Conservation (phyloP, 2,329 filamentous ascomycete species). For the Fusarium sp. region DNA sequence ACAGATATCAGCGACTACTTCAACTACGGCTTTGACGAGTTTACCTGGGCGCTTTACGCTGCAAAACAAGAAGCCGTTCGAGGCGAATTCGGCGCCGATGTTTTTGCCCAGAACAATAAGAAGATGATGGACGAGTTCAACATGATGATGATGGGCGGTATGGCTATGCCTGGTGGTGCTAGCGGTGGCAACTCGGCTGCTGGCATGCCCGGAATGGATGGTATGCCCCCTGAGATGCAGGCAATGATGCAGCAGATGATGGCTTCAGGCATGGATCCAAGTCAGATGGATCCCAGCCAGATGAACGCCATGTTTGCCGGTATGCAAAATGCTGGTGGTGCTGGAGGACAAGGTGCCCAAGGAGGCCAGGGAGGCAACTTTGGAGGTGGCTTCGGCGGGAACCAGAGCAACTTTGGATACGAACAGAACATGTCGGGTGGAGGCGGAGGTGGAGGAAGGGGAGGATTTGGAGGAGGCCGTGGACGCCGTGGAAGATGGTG, state of each 20-base stretch:
- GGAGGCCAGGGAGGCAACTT: slow-evolving; percentile 65
- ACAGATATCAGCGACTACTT: slow-evolving; percentile 97
- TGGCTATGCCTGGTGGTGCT: slow-evolving; percentile 55
- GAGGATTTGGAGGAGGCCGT: slow-evolving; percentile 47
- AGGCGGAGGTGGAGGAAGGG: slow-evolving; percentile 49
- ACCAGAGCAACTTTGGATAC: slow-evolving; percentile 64
- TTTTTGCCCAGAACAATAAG: slow-evolving; percentile 74
- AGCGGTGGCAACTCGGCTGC: slow-evolving; percentile 48
- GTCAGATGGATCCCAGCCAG: slow-evolving; percentile 72
- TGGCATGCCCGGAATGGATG: slow-evolving; percentile 69
- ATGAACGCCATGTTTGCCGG: slow-evolving; percentile 71
- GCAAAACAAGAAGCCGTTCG: slow-evolving; percentile 86
- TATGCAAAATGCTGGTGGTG: slow-evolving; percentile 63
- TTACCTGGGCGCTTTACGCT: slow-evolving; percentile 96
- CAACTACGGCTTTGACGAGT: slow-evolving; percentile 99
- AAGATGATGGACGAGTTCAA: slow-evolving; percentile 82
- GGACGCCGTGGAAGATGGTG: slow-evolving; percentile 45
- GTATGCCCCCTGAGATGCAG: slow-evolving; percentile 75
- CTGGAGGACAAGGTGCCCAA: slow-evolving; percentile 55
- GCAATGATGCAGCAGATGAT: slow-evolving; percentile 79
- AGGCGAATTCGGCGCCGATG: slow-evolving; percentile 78
- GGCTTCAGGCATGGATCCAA: slow-evolving; percentile 72
- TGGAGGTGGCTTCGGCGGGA: slow-evolving; percentile 65
- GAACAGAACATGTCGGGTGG: slow-evolving; percentile 61
- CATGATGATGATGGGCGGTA: slow-evolving; percentile 74